Percentiles rank a stretch among this genome's conserved stretches.
phyloP scores from a whole-genome alignment of 2,329 filamentous ascomycete genomes.

The Aspergillus ruber region DNA sequence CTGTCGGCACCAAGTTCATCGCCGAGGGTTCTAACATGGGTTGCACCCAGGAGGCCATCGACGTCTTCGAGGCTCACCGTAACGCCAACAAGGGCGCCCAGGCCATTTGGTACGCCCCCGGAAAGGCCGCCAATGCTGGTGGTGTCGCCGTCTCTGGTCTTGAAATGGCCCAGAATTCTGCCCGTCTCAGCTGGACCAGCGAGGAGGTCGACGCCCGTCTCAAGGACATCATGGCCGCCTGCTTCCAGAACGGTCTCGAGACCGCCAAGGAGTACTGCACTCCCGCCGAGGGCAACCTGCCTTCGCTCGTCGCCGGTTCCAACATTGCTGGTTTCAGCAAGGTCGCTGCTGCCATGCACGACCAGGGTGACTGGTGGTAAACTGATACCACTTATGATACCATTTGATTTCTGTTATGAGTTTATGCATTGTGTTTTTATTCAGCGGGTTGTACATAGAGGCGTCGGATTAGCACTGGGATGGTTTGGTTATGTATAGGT shows the following conservation, averaged over 20 bases:
- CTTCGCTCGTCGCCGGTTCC: conserved; percentile 82
- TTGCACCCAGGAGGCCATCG: conserved; percentile 91
- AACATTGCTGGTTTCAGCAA: conserved; percentile 98
- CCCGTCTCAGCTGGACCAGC: conserved; percentile 74
- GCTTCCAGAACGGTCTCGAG: conserved; percentile 81
- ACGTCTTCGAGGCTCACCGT: conserved; percentile 78
- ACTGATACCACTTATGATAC: conserved; percentile 11
- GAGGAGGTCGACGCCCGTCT: conserved; percentile 90
- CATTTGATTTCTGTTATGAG: conserved; percentile 17
- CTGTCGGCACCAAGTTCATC: conserved; percentile 71
- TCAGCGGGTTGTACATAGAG: conserved; percentile 25
- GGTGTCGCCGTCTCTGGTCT: conserved; percentile 95
- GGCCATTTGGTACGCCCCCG: conserved; percentile 91
- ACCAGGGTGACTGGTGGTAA: conserved; percentile 90
- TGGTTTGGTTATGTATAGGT: conserved; percentile 1
- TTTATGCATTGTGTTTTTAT: conserved; percentile 13
- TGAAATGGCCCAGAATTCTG: conserved; percentile 98
- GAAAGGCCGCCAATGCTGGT: conserved; percentile 95
- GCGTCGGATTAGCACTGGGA: conserved; percentile 19
- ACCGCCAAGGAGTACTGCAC: conserved; percentile 86
- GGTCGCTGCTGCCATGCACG: conserved; percentile 88
- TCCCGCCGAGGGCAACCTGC: conserved; percentile 72
- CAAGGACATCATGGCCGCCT: conserved; percentile 89
- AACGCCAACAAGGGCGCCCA: conserved; percentile 55
- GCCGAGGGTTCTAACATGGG: conserved; percentile 99